Evolutionary conservation across 805 yeast genomes (phyloP), one percentile per base, ranked within the genome.

Genomic region (Saccharomycopsis javanensis): DNA sequence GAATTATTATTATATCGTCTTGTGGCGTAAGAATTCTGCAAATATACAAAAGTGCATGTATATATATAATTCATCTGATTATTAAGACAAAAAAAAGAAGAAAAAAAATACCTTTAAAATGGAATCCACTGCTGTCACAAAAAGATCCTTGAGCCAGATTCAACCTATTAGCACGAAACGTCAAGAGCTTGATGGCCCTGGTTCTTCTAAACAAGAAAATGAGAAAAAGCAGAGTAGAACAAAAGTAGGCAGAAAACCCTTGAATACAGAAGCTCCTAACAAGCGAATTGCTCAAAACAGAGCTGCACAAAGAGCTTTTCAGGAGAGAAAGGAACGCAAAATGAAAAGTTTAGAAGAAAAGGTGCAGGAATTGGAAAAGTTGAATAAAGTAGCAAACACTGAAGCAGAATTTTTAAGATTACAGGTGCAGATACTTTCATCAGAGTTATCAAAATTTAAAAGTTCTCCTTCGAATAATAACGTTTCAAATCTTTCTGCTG

Each of bases 241-340:
- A 38, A 85, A 83, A 66, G 89, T 94, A 0, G 97, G 96, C 2
- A 78, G 96, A 59, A 90, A 88, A 73, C 91, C 88, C 0, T 73
- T 86, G 55, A 78, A 75, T 15, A 78, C 80, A 18, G 96, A 89
- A 64, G 91, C 95, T 7, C 89, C 86, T 67, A 83, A 82, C 65
- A 92, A 88, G 75, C 77, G 99, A 64, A 89, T 96, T 15, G 97
- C 97, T 1, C 98, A 94, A 72, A 92, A 94, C 70, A 79, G 98
- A 65, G 97, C 97, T 2, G 98, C 98, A n/a, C 99, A 94, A 71
- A 77, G 98, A 56, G 98, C 98, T 5, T 92, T 89, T 71, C 77
- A 98, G 57, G 98, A 94, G 71, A 80, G 98, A 60, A 92, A 92
- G 69, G 98, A 92, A 69, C 78, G 77, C 54, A 88, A 87, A 66